Conservation (phyloP, 192 early-diverging fungal species). For the Irineochytrium annulatum region DNA sequence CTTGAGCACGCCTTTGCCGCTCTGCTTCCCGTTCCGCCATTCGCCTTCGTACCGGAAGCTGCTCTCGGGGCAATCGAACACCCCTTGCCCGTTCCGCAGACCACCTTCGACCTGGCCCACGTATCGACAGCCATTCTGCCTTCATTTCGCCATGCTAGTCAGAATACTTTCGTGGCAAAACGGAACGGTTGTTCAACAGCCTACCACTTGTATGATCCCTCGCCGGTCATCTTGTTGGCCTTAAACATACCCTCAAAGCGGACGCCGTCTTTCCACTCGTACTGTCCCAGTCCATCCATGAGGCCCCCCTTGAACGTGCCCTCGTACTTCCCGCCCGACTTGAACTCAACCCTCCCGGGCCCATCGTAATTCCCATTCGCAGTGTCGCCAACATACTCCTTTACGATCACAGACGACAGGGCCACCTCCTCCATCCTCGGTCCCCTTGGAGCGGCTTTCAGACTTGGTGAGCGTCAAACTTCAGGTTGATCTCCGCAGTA, state of each 20-base stretch:
- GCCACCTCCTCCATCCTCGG: too few species aligned
- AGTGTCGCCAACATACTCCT: neutral
- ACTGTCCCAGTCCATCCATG: constrained; percentile 45
- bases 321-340: constrained; percentile 31
- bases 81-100: constrained; percentile 39
- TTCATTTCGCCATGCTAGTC: constrained; percentile 3
- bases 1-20: constrained; percentile 33
- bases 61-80: constrained; percentile 21
- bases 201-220: constrained; percentile 43
- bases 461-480: too few species aligned
- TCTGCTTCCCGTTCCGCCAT: constrained; percentile 43
- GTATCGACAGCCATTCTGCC: constrained; percentile 43
- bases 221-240: constrained; percentile 41
- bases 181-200: too few species aligned
- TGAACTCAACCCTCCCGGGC: constrained; percentile 28
- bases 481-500: too few species aligned
- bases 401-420: neutral
- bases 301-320: constrained; percentile 37
- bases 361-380: constrained; percentile 17
- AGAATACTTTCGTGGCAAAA: constrained; percentile 4
- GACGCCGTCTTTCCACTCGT: constrained; percentile 41
- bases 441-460: too few species aligned
- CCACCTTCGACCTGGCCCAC: constrained; percentile 44
- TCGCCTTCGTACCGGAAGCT: constrained; percentile 34
- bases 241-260: constrained; percentile 42